Base-by-base conservation (phyloP, 2,329 filamentous ascomycete species). In the Xenoacremonium recifei region DNA sequence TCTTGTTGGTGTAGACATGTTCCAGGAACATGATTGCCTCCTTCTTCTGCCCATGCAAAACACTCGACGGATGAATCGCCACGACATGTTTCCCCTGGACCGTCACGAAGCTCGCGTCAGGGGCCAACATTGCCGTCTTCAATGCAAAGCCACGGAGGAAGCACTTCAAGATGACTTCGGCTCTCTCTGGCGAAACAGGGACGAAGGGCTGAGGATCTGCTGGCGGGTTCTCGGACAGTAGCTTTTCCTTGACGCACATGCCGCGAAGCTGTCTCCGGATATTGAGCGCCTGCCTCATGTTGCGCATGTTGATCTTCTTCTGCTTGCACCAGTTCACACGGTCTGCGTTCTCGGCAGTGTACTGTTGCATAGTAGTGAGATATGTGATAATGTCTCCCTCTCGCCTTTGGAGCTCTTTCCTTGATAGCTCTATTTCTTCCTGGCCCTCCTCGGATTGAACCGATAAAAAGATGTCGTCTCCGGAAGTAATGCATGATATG, bases 1-100 rank as follows among this genome's bases (percentile, higher is more conserved):
- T 84, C 64, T 82, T 83, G 40, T 75, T 75, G 1, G 82, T 85
- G 52, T 77, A 85, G 0, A 85, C 79, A 49, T 85, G 77, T 49
- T 85, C 81, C 9, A 85, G 59, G 47, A 84, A 85, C 80, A 85
- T 81, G 57, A 85, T 82, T 4, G 80, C 80, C 61, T 84, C 80
- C 55, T 72, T 75, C 62, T 83, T 84, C 53, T 76, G 71, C 0
- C 81, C 80, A 48, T 82, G 78, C 35, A 85, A 52, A 0, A 81
- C 77, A 49, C 81, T 85, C 0, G 78, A 73, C 0, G 82, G 82
- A 51, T 85, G 82, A 15, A 85, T 76, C 0, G 76, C 71, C 9
- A 85, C 78, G 2, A 73, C 66, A 37, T 84, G 78, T 53, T 80
- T 82, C 16, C 79, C 80, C 21, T 76, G 70, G 0, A 75, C 68